Evolutionary conservation across 257 asterid species (phyloP).

Genomic region (Jacaranda copaia): DNA sequence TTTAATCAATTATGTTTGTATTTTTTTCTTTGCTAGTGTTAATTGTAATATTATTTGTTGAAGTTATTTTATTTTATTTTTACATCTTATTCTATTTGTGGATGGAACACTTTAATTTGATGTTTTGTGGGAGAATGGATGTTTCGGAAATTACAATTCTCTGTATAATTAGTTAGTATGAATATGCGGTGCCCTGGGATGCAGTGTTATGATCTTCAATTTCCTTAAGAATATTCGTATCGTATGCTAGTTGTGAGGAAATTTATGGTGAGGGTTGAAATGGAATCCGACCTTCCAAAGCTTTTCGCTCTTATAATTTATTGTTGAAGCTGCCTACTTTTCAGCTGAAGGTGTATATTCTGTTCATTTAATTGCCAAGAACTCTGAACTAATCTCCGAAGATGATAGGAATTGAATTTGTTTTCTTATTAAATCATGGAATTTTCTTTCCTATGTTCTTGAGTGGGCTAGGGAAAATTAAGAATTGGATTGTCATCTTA

Average conservation of each 20-base stretch:
- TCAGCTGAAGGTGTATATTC: constrained; percentile 3
- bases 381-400: neutral
- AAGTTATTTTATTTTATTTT: neutral
- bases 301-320: constrained; percentile 11
- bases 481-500: neutral
- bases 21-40: neutral
- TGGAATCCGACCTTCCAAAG: neutral
- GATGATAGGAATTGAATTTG: neutral
- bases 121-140: neutral
- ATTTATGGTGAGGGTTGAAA: constrained; percentile 8
- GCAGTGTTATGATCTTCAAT: neutral
- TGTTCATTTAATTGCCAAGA: neutral
- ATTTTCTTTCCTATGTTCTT: neutral
- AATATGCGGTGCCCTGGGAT: neutral
- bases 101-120: neutral
- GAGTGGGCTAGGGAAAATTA: neutral
- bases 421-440: neutral
- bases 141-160: neutral
- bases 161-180: neutral
- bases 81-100: neutral
- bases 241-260: neutral
- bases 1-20: constrained; percentile 5
- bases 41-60: neutral
- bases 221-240: neutral
- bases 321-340: neutral